A percentile compares a stretch with the other conserved stretches of the same genome.
Evolutionary conservation across 768 basidiomycete species (phyloP).

Genomic region (Mycena crocata): DNA sequence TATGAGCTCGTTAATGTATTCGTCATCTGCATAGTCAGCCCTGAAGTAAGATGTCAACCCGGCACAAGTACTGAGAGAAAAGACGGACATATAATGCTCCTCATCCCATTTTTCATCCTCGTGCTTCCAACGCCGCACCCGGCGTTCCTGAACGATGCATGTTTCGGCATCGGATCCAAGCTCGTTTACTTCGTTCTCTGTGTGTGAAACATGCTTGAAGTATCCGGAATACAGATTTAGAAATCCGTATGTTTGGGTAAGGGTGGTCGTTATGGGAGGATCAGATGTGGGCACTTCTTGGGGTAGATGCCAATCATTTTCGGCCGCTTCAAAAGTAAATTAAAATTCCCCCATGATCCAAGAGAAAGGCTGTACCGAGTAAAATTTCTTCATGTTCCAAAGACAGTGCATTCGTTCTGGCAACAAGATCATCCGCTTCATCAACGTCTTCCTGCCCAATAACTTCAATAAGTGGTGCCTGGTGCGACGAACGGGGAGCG

Average conservation of each 20-base stretch:
- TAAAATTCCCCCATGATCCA: background rate
- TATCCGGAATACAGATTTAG: slow-evolving; percentile 80
- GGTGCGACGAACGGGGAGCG: slow-evolving; percentile 66
- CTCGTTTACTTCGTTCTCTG: slow-evolving; percentile 87
- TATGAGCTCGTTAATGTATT: slow-evolving; percentile 78
- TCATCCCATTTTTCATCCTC: slow-evolving; percentile 87
- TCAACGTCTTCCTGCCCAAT: slow-evolving; percentile 49
- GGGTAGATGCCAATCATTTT: slow-evolving; percentile 83
- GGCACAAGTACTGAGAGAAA: background rate
- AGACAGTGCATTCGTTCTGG: slow-evolving; percentile 57
- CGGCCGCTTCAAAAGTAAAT: slow-evolving; percentile 62
- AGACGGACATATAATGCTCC: slow-evolving; percentile 82
- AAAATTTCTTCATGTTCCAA: slow-evolving; percentile 71
- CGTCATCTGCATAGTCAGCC: slow-evolving; percentile 85
- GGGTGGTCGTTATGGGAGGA: slow-evolving; percentile 52
- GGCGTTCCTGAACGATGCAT: slow-evolving; percentile 62
- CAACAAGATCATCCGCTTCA: slow-evolving; percentile 55
- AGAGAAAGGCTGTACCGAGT: slow-evolving; percentile 55
- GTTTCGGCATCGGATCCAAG: slow-evolving; percentile 76
- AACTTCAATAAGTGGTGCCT: slow-evolving; percentile 67
- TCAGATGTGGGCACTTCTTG: slow-evolving; percentile 65
- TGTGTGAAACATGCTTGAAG: slow-evolving; percentile 76
- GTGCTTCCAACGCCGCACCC: slow-evolving; percentile 62
- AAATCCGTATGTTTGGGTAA: slow-evolving; percentile 77
- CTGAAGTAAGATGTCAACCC: slow-evolving; percentile 49